These are phyloP conservation scores for Penicillium argentinense DNA, from an alignment of 495 filamentous ascomycete species.

Conservation along the genomic window DNA sequence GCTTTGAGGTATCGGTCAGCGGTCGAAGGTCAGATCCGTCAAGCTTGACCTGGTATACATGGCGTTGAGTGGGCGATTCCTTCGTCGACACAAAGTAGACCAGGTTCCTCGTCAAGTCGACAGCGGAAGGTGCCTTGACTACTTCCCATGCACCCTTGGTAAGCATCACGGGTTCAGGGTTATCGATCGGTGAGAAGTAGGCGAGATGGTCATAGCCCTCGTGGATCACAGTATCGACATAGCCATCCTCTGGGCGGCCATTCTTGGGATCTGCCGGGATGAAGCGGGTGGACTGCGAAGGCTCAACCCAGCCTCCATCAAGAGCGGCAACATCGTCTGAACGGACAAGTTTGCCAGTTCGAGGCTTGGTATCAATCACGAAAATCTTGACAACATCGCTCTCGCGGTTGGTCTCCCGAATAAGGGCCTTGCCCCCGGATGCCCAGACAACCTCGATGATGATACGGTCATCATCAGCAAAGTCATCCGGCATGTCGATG, in stretches of 20 bases:
- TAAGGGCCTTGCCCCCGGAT: slow-evolving; percentile 69
- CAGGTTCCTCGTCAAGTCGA: slow-evolving; percentile 80
- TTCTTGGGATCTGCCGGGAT: slow-evolving; percentile 81
- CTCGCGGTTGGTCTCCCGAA: slow-evolving; percentile 91
- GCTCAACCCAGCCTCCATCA: slow-evolving; percentile 97
- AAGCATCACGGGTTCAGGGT: slow-evolving; percentile 73
- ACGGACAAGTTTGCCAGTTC: slow-evolving; percentile 77
- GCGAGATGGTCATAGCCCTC: slow-evolving; percentile 88
- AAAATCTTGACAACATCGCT: slow-evolving; percentile 86
- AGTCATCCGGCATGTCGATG: slow-evolving; percentile 74
- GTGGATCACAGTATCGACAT: slow-evolving; percentile 87
- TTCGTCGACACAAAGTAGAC: slow-evolving; percentile 92
- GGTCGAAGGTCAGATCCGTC: slow-evolving; percentile 68
- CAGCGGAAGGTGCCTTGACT: slow-evolving; percentile 78
- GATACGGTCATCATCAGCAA: slow-evolving; percentile 75
- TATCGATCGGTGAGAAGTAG: slow-evolving; percentile 92
- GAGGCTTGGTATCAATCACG: slow-evolving; percentile 73
- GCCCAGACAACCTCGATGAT: slow-evolving; percentile 96
- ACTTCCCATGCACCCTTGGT: slow-evolving; percentile 94
- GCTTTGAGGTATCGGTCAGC: slow-evolving; percentile 71
- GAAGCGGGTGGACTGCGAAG: slow-evolving; percentile 80
- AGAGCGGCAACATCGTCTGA: slow-evolving; percentile 73
- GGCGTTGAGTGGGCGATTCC: slow-evolving; percentile 81
- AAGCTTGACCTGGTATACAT: slow-evolving; percentile 86
- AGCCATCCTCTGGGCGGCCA: slow-evolving; percentile 79